A percentile compares a stretch with the other conserved stretches of the same genome.
Conservation (phyloP, 2,329 filamentous ascomycete genomes). For the Colletotrichum coccodes region DNA sequence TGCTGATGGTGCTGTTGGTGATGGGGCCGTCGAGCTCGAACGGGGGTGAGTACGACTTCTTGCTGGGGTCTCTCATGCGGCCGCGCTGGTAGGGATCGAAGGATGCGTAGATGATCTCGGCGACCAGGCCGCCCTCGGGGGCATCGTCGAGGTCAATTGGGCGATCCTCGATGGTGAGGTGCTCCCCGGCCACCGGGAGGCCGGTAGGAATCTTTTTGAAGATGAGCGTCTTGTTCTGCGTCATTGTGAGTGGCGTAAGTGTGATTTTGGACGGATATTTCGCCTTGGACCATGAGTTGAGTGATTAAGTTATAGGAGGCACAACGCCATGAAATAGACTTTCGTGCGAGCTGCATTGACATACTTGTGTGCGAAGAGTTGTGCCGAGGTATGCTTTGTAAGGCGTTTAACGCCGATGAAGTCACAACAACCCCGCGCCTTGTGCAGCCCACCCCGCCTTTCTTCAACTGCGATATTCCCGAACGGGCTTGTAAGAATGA, state of each 20-base stretch:
- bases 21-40: conserved; percentile 73
- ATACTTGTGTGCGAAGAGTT: not conserved
- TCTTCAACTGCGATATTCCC: not conserved
- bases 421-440: not conserved
- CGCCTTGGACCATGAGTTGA: not conserved
- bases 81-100: conserved; percentile 89
- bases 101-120: conserved; percentile 78
- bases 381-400: not conserved
- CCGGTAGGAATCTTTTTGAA: conserved; percentile 77
- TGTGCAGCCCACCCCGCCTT: not conserved
- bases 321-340: not conserved
- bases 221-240: conserved; percentile 77
- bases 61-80: conserved; percentile 73
- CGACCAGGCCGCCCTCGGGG: conserved; percentile 72
- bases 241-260: conserved; percentile 47
- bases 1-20: conserved; percentile 70
- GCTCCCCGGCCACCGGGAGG: conserved; percentile 74
- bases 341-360: not conserved
- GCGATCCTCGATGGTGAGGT: conserved; percentile 75
- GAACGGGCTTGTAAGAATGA: not conserved
- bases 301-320: not conserved
- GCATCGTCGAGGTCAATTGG: conserved; percentile 73
- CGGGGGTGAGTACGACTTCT: conserved; percentile 74
- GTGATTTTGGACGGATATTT: not conserved
- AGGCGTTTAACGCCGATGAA: not conserved